Base-by-base conservation (phyloP, 2,329 filamentous ascomycete genomes). In the Dryadomyces quercivorus region DNA sequence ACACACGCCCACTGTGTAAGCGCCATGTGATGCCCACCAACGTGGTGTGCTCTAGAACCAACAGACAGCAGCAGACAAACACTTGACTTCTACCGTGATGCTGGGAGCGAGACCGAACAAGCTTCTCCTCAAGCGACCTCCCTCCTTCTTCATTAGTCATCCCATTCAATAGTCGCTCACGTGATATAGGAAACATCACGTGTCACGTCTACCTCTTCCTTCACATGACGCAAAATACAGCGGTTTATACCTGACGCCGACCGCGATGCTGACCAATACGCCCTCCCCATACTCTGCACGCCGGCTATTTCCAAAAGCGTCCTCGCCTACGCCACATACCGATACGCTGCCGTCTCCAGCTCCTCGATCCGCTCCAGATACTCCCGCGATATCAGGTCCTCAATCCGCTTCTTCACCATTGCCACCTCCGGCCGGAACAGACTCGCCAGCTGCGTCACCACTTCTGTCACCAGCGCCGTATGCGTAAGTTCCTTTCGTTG, bases 361-460 rank as follows among this genome's bases (percentile, higher is more conserved):
- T 82, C 82, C 48, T 89, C 86, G 15, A 86, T 76, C 4, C 87
- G 79, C 69, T 90, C 86, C 20, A 92, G 72, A 60, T 91, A 92
- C 64, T 92, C 87, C 58, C 86, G 76, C 57, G 81, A 78, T 51
- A 92, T 87, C 51, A 92, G 71, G 59, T 83, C 83, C 66, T 91
- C 87, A 56, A 92, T 85, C n/a, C 83, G 81, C 65, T 81, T 84
- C 75, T 92, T 92, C 70, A 92, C 84, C 70, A 91, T 81, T 34
- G 76, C 74, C 40, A 91, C 76, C 55, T 91, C 86, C 0, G 87
- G 87, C 63, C 81, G 85, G 73, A 92, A 92, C 46, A 85, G 82
- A 51, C 73, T 70, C 0, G 74, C 73, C 18, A 91, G 74, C 63
- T 88, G 84, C n/a, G 75, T 71, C 55, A 91, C 77, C 13, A 88